Evolutionary conservation across 257 asterid species (phyloP).

Genomic region (Ligustrum vulgare): DNA sequence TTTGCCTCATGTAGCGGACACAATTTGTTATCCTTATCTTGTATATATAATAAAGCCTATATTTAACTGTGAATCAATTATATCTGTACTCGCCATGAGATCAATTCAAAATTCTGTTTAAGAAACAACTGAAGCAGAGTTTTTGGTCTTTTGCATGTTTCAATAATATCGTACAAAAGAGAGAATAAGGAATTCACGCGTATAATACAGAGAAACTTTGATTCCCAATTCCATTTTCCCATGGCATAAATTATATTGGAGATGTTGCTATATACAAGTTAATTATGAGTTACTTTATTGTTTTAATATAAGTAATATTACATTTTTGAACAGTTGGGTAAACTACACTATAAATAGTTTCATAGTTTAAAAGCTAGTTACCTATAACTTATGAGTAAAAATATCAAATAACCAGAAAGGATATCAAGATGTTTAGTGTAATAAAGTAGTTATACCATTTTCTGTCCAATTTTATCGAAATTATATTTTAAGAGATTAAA

Average conservation of each 20-base stretch:
- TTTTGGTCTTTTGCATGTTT: not conserved
- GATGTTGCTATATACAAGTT: not conserved
- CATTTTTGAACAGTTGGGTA: not conserved
- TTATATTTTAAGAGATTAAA: not conserved
- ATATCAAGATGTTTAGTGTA: not conserved
- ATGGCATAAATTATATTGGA: constrained; percentile 12
- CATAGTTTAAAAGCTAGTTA: not conserved
- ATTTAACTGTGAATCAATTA: not conserved
- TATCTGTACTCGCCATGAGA: not conserved
- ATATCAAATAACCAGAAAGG: not conserved
- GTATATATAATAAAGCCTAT: not conserved
- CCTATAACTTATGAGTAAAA: not conserved
- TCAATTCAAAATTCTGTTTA: not conserved
- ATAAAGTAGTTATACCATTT: not conserved
- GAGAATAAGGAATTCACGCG: not conserved
- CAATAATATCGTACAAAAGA: not conserved
- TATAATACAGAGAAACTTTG: not conserved
- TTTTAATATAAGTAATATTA: too few relatives aligned
- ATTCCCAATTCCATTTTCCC: constrained; percentile 9
- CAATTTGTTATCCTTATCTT: not conserved
- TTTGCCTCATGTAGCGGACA: not conserved
- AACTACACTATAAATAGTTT: too few relatives aligned
- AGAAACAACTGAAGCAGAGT: not conserved
- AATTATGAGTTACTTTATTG: not conserved
- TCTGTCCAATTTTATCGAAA: not conserved